phyloP scores from a whole-genome alignment of 768 basidiomycete genomes.

The Leccinum rimulosum region DNA sequence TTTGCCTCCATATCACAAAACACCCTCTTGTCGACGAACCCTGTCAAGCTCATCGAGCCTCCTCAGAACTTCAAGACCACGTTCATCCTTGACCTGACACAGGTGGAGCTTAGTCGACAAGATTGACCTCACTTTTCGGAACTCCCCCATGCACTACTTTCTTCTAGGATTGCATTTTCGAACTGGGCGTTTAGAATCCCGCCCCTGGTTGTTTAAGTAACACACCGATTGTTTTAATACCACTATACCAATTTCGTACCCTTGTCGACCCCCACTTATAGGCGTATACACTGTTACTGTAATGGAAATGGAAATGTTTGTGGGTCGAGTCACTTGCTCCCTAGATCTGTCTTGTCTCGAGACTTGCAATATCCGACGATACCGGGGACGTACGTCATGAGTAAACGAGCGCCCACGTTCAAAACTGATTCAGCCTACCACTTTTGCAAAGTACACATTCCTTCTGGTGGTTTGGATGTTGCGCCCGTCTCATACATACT shows the following conservation, averaged over 20 bases:
- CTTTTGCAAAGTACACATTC: not conserved
- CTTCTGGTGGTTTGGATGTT: not conserved
- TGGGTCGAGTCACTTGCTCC: not conserved
- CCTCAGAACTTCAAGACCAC: constrained; percentile 67
- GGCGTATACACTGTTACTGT: not conserved
- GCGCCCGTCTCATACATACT: not conserved
- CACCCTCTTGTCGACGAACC: constrained; percentile 36
- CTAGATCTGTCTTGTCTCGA: not conserved
- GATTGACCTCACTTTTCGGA: constrained; percentile 32
- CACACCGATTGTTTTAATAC: constrained; percentile 19
- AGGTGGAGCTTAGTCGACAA: constrained; percentile 77
- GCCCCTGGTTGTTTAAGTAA: constrained; percentile 15
- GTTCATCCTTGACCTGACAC: constrained; percentile 78
- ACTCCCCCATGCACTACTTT: not conserved
- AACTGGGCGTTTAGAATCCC: constrained; percentile 19
- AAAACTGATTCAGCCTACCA: not conserved
- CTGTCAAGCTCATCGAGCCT: constrained; percentile 77
- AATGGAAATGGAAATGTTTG: constrained; percentile 6
- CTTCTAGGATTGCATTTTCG: not conserved
- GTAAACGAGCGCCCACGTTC: not conserved
- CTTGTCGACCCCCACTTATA: not conserved
- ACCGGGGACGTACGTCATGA: not conserved
- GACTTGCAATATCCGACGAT: not conserved
- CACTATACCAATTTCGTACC: constrained; percentile 3
- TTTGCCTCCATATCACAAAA: constrained; percentile 58